Evolutionary conservation across 345 rosid species (phyloP).

Genomic region (Eucalyptus victrix): DNA sequence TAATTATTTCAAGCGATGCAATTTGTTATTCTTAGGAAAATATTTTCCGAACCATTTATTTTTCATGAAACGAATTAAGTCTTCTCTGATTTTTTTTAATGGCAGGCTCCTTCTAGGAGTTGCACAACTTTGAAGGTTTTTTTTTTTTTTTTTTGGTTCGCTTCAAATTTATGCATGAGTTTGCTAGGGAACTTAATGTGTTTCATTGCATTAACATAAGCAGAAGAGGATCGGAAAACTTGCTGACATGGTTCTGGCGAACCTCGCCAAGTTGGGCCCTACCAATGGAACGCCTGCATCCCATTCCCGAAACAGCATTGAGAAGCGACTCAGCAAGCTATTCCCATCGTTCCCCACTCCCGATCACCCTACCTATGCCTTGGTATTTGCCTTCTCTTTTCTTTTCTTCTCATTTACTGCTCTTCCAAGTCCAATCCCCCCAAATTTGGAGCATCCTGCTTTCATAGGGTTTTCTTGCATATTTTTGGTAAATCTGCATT

Average conservation of each 20-base stretch:
- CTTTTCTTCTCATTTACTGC: neutral
- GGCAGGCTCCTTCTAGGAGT: neutral
- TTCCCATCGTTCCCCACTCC: neutral
- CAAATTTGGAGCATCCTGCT: neutral
- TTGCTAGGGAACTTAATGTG: neutral
- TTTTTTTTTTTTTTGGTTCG: neutral
- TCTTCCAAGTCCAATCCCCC: neutral
- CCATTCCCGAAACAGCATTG: neutral
- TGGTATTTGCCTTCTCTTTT: neutral
- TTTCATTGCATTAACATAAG: neutral
- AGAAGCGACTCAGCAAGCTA: neutral
- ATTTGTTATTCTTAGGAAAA: neutral
- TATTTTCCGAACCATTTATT: too few species aligned
- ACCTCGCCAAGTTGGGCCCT: neutral
- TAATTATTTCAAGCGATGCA: neutral
- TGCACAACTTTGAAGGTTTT: neutral
- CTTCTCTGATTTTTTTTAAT: neutral
- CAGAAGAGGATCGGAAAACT: neutral
- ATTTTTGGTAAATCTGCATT: neutral
- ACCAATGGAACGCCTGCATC: neutral
- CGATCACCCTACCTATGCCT: conserved; percentile 2
- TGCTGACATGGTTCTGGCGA: neutral
- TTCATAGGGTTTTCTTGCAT: neutral
- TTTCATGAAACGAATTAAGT: neutral
- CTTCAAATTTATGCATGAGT: neutral